phyloP scores from a whole-genome alignment of 2,329 filamentous ascomycete genomes.

The Monilinia fructigena region DNA sequence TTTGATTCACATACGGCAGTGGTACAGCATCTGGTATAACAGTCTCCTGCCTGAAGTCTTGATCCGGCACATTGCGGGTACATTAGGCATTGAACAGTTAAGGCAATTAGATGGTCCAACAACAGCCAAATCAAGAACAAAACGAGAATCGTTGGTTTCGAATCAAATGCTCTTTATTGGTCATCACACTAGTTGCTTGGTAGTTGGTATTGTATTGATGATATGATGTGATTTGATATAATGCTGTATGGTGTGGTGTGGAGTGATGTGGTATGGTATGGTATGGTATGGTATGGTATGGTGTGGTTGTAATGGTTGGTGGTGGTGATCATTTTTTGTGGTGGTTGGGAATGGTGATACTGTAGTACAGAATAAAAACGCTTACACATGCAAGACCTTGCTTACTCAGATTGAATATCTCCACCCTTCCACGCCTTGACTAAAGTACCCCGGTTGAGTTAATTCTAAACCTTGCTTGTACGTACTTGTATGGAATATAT shows the following conservation, averaged over 20 bases:
- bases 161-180: neutral
- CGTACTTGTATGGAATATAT: neutral
- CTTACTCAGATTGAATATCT: constrained; percentile 20
- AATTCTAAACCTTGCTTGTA: neutral
- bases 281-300: neutral
- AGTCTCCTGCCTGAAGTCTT: constrained; percentile 3
- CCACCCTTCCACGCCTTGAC: constrained; percentile 9
- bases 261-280: neutral
- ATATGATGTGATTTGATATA: neutral
- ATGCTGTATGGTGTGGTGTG: constrained; percentile 3
- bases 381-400: constrained; percentile 22
- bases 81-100: neutral
- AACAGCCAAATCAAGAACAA: neutral
- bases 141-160: neutral
- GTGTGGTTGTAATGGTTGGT: constrained; percentile 10
- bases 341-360: constrained; percentile 1
- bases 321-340: constrained; percentile 2
- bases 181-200: neutral
- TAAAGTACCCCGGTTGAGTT: constrained; percentile 10
- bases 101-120: neutral
- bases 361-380: constrained; percentile 4
- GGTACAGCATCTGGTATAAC: constrained; percentile 10
- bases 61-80: constrained; percentile 3
- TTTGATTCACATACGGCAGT: constrained; percentile 5
- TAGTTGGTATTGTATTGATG: neutral